phyloP scores from a whole-genome alignment of 2,329 filamentous ascomycete species.

The Xylaria sp. region DNA sequence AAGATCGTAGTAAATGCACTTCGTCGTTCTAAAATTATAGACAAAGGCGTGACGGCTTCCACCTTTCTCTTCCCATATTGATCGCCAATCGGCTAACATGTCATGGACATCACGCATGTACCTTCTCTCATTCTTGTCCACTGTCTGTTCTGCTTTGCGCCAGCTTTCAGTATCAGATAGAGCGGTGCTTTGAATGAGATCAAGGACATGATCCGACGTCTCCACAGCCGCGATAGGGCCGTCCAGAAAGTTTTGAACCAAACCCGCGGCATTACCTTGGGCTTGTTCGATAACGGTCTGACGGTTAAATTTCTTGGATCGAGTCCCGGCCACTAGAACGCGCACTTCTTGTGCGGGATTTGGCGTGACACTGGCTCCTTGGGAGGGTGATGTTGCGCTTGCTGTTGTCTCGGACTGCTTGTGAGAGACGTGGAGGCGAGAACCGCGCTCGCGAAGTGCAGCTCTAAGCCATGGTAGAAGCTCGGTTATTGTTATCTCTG shows the following conservation, averaged over 20 bases:
- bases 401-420: constrained; percentile 32
- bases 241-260: constrained; percentile 76
- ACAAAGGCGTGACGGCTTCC: constrained; percentile 81
- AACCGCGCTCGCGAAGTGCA: constrained; percentile 83
- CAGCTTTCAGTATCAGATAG: constrained; percentile 86
- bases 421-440: constrained; percentile 41
- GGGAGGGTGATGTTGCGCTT: constrained; percentile 29
- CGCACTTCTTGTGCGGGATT: constrained; percentile 78
- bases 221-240: constrained; percentile 90
- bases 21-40: constrained; percentile 89
- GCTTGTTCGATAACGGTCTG: constrained; percentile 86
- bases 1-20: constrained; percentile 87
- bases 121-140: constrained; percentile 79
- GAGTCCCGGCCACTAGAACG: constrained; percentile 83
- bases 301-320: constrained; percentile 92
- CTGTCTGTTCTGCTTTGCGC: constrained; percentile 81
- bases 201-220: constrained; percentile 84
- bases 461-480: constrained; percentile 82
- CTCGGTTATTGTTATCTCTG: constrained; percentile 78
- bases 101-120: constrained; percentile 87
- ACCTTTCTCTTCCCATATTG: constrained; percentile 63
- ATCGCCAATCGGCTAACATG: constrained; percentile 73
- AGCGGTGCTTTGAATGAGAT: constrained; percentile 77
- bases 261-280: constrained; percentile 66
- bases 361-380: constrained; percentile 39